A percentile compares a stretch with the other conserved stretches of the same genome.
Evolutionary conservation across 140 eudicot species (phyloP).

Genomic region (Ambrosia hybrid): DNA sequence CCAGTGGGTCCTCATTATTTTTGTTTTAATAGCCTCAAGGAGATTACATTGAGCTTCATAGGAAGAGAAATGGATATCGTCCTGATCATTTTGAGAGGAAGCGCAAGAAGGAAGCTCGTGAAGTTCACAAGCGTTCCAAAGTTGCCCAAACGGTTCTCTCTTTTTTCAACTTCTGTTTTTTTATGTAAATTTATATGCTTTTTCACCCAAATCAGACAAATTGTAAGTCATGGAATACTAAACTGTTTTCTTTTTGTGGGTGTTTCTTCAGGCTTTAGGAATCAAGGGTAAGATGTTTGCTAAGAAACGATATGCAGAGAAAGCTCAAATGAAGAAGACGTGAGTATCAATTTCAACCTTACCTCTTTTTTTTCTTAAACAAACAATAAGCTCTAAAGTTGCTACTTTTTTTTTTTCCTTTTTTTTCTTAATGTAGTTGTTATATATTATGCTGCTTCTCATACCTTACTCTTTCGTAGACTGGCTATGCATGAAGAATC

Average conservation of each 20-base stretch:
- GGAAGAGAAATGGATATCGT: slow-evolving; percentile 90
- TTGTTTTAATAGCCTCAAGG: slow-evolving; percentile 76
- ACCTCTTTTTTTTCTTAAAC: background rate
- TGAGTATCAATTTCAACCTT: slow-evolving; percentile 25
- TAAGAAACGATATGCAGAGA: slow-evolving; percentile 79
- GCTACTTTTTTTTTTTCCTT: background rate
- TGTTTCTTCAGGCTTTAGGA: slow-evolving; percentile 67
- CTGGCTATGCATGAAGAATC: slow-evolving; percentile 98
- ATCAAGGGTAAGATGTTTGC: slow-evolving; percentile 96
- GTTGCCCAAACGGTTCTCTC: slow-evolving; percentile 59
- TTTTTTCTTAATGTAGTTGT: background rate
- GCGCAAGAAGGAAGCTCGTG: slow-evolving; percentile 97
- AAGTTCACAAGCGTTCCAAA: slow-evolving; percentile 78
- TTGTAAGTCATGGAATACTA: slow-evolving; percentile 1
- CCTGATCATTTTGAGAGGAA: slow-evolving; percentile 89
- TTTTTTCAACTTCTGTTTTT: background rate
- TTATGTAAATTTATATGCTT: background rate
- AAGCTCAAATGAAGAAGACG: slow-evolving; percentile 99
- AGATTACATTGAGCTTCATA: slow-evolving; percentile 81
- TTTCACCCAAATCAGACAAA: too few species aligned
- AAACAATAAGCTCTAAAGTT: too few species aligned
- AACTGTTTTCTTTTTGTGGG: background rate
- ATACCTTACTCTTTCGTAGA: background rate
- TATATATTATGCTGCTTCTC: background rate
- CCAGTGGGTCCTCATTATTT: too few species aligned